These are phyloP conservation scores for Melampsora larici-populina DNA, from an alignment of 1,284 basidiomycete genomes.

Conservation along the genomic window DNA sequence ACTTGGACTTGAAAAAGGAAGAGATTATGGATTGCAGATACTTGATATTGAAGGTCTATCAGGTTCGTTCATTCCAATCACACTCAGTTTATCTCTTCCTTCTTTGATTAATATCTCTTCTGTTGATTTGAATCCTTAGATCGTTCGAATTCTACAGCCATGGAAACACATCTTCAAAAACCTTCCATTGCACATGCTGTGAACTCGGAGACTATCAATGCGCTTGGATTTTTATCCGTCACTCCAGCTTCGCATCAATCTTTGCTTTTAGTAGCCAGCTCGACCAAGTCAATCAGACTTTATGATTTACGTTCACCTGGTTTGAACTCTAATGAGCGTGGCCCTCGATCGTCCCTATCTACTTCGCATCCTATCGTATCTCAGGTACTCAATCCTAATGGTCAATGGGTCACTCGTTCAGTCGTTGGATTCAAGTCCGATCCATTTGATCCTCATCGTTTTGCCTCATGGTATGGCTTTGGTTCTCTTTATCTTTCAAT, in stretches of 20 bases:
- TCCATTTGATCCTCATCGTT: conserved; percentile 34
- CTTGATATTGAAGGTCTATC: conserved; percentile 16
- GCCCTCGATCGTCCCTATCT: background rate
- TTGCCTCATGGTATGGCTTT: conserved; percentile 34
- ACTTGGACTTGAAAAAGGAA: conserved; percentile 30
- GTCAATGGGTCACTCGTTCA: conserved; percentile 26
- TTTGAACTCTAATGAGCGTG: background rate
- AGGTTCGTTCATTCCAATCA: background rate
- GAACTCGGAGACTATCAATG: conserved; percentile 20
- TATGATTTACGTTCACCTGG: conserved; percentile 31
- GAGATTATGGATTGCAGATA: conserved; percentile 26
- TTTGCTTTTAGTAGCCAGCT: conserved; percentile 19
- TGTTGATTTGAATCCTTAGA: background rate
- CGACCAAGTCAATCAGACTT: conserved; percentile 19
- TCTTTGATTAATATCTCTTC: too few relatives aligned
- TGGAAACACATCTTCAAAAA: conserved; percentile 9
- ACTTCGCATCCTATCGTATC: background rate
- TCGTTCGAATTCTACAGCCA: background rate
- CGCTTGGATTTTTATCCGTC: conserved; percentile 15
- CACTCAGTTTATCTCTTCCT: background rate
- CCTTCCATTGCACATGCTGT: conserved; percentile 14
- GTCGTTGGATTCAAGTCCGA: conserved; percentile 33
- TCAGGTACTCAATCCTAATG: conserved; percentile 14
- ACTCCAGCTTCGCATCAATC: conserved; percentile 10
- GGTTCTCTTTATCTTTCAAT: background rate